Evolutionary conservation across 352 stramenopile genomes (phyloP).

Genomic region (Pilasporangium apinafurcum): DNA sequence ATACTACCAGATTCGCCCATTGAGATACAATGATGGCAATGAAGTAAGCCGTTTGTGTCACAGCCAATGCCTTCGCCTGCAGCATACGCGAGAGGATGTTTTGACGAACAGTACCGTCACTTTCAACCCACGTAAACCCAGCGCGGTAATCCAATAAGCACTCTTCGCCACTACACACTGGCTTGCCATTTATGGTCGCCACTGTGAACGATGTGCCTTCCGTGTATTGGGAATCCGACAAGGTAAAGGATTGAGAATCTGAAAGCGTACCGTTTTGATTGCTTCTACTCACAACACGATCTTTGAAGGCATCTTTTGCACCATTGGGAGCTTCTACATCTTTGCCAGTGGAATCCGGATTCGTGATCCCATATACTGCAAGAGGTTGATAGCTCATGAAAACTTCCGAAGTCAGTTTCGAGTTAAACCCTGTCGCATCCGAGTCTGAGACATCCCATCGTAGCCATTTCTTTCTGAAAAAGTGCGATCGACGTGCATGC

Average conservation of each 20-base stretch:
- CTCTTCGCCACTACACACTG: conserved; percentile 19
- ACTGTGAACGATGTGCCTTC: conserved; percentile 8
- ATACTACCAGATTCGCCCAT: conserved; percentile 82
- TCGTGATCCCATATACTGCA: conserved; percentile 39
- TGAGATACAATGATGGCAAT: conserved; percentile 75
- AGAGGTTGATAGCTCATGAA: conserved; percentile 56
- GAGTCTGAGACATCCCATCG: conserved; percentile 37
- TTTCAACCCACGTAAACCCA: conserved; percentile 27
- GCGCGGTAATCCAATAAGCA: conserved; percentile 34
- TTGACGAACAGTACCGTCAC: conserved; percentile 8
- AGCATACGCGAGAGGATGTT: conserved; percentile 82
- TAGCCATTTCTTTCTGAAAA: conserved; percentile 69
- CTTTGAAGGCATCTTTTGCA: conserved; percentile 16
- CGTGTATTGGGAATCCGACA: conserved; percentile 12
- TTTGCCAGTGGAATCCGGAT: conserved; percentile 10
- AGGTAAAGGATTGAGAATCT: conserved; percentile 10
- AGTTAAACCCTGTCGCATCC: conserved; percentile 27
- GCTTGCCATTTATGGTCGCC: conserved; percentile 5
- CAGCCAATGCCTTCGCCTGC: conserved; percentile 58
- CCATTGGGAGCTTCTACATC: conserved; percentile 10
- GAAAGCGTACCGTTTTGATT: conserved; percentile 12
- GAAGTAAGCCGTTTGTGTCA: conserved; percentile 81
- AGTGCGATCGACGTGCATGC: conserved; percentile 38
- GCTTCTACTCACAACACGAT: conserved; percentile 7
- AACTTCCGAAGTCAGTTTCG: conserved; percentile 19